Evolutionary conservation across 805 yeast species (phyloP).

Genomic region (Kurtzmaniella cleridarum): DNA sequence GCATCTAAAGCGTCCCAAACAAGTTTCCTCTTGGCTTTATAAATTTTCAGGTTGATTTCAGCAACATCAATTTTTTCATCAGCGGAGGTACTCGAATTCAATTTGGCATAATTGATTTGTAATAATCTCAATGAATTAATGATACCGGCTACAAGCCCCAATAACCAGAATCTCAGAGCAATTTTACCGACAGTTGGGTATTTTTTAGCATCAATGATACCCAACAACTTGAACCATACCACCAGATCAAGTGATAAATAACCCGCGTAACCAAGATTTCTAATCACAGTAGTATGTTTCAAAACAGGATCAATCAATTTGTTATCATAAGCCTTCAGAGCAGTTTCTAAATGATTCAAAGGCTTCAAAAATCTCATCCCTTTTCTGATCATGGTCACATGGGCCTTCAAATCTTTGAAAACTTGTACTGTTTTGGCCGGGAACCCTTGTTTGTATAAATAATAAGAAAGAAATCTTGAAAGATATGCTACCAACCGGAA

Average conservation of each 20-base stretch:
- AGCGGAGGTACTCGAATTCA: slow-evolving; percentile 10
- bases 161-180: slow-evolving; percentile 72
- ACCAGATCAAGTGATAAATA: slow-evolving; percentile 62
- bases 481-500: slow-evolving; percentile 77
- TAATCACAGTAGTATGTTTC: slow-evolving; percentile 47
- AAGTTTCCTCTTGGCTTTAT: slow-evolving; percentile 53
- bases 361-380: slow-evolving; percentile 83
- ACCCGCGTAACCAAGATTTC: slow-evolving; percentile 57
- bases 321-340: slow-evolving; percentile 61
- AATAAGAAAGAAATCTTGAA: slow-evolving; percentile 65
- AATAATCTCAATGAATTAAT: slow-evolving; percentile 51
- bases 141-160: slow-evolving; percentile 61
- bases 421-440: slow-evolving; percentile 40
- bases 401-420: slow-evolving; percentile 52
- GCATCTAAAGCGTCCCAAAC: slow-evolving; percentile 74
- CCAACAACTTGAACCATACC: slow-evolving; percentile 55
- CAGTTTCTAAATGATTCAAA: slow-evolving; percentile 62
- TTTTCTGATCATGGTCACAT: slow-evolving; percentile 71
- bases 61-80: slow-evolving; percentile 28
- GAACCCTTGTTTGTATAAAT: slow-evolving; percentile 53
- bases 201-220: slow-evolving; percentile 46
- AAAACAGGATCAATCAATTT: slow-evolving; percentile 60
- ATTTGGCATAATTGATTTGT: slow-evolving; percentile 39
- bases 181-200: slow-evolving; percentile 47
- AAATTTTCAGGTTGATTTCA: slow-evolving; percentile 39